These are phyloP conservation scores for Psidium friedrichsthalianum DNA, from an alignment of 345 rosid genomes.

Conservation along the genomic window DNA sequence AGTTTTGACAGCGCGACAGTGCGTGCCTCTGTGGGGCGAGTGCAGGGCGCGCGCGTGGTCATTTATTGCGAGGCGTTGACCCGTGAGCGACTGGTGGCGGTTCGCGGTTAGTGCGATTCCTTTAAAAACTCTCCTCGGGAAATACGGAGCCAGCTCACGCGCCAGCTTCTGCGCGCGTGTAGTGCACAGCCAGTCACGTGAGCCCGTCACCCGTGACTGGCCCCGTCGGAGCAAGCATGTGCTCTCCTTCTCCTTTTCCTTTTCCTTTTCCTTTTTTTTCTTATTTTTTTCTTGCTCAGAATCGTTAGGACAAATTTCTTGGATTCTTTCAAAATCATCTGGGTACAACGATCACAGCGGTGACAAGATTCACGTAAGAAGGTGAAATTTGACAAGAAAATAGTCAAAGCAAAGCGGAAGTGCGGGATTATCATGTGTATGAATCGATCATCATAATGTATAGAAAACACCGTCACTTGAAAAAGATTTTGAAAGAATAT, in stretches of 20 bases:
- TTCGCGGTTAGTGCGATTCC: background rate
- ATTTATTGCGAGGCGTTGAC: background rate
- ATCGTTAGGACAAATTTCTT: background rate
- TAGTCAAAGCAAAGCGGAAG: fast-evolving
- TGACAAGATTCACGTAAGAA: background rate
- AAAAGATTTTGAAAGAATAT: too few species aligned
- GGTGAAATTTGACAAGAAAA: background rate
- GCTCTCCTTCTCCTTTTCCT: background rate
- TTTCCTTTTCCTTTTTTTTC: background rate
- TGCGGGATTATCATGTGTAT: background rate
- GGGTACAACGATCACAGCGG: background rate
- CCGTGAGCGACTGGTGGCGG: background rate
- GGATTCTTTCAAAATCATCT: background rate
- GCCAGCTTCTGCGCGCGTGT: background rate
- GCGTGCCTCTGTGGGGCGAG: background rate
- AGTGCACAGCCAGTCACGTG: background rate
- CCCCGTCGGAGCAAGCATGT: background rate
- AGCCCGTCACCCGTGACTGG: background rate
- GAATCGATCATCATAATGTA: background rate
- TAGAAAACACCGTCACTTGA: background rate
- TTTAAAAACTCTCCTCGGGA: background rate
- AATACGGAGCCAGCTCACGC: background rate
- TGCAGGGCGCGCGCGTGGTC: too few species aligned
- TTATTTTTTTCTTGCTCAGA: background rate
- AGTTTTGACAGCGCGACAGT: background rate